Base-by-base conservation (phyloP, 1,139 yeast genomes). In the Candida freyschussii region DNA sequence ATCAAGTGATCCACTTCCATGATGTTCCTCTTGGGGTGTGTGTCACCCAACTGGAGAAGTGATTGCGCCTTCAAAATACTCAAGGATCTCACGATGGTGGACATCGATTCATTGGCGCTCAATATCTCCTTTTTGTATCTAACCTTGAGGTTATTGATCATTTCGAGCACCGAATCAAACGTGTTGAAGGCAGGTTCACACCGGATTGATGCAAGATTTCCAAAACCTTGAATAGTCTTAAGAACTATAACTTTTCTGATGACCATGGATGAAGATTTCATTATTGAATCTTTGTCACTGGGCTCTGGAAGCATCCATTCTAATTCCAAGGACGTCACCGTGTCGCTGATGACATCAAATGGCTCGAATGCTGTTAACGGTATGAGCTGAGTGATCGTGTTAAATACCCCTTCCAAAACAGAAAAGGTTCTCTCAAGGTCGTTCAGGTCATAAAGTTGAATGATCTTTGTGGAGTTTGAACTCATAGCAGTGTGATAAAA, bases 181-280 rank as follows among this genome's bases (percentile, higher is more conserved):
- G 21, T 17, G n/a, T 17, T 27, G 5, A 7, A 13, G 7, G 36
- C 29, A 11, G 17, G 17, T 9, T 16, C 10, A 13, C n/a, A 25
- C 3, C 13, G 5, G 7, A 11, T 15, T 7, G 17, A 17, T 7
- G 10, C 4, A 9, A 32, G 16, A 6, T 11, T 18, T 7, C 16
- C 19, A 17, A 34, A 40, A 4, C 37, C 38, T 16, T 29, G 27
- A 10, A 40, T 20, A 3, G 36, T 30, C 24, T 32, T 29, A 5
- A 34, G 8, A 2, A 28, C 26, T 7, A 40, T 19, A 7, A 27
- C 20, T 2, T 19, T 20, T 12, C 19, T 31, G 22, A 30, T 10
- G 11, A 15, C 16, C n/a, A 17, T 7, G 11, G 24, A 10, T 8
- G 19, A n/a, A 20, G 13, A 10, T 7, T 25, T 12, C 10, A 17